phyloP scores from a whole-genome alignment of 148 eudicot species.

The Drosera capensis region DNA sequence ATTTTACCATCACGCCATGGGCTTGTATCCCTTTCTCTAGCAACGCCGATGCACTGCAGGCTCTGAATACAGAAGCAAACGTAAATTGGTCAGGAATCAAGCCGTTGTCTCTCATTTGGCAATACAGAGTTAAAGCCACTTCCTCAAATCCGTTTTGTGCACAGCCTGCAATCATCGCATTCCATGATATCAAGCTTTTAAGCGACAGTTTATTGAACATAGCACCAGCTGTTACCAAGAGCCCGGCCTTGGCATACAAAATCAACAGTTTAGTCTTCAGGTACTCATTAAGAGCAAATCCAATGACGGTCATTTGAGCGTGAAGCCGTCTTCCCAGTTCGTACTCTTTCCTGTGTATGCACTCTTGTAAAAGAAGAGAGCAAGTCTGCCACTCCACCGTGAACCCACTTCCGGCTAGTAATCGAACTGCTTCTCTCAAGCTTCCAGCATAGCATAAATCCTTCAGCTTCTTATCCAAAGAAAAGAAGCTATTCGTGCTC shows the following conservation, averaged over 20 bases:
- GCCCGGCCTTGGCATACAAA: neutral
- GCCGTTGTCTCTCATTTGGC: neutral
- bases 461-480: neutral
- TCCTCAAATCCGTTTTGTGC: neutral
- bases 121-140: neutral
- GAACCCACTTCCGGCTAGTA: neutral
- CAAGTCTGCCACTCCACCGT: neutral
- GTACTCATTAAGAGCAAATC: neutral
- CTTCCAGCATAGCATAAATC: neutral
- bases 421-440: neutral
- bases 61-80: neutral
- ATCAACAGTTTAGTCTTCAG: neutral
- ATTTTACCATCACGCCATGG: no score
- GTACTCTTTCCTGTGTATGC: neutral
- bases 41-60: neutral
- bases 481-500: neutral
- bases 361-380: neutral
- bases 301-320: neutral
- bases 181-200: neutral
- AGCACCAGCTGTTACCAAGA: neutral
- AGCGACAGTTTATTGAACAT: neutral
- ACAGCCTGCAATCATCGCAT: neutral
- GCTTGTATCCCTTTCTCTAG: no score
- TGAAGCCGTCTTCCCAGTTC: neutral
- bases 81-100: no score